Evolutionary conservation across 169 alveolate species (phyloP).

Genomic region (Theileria equi): DNA sequence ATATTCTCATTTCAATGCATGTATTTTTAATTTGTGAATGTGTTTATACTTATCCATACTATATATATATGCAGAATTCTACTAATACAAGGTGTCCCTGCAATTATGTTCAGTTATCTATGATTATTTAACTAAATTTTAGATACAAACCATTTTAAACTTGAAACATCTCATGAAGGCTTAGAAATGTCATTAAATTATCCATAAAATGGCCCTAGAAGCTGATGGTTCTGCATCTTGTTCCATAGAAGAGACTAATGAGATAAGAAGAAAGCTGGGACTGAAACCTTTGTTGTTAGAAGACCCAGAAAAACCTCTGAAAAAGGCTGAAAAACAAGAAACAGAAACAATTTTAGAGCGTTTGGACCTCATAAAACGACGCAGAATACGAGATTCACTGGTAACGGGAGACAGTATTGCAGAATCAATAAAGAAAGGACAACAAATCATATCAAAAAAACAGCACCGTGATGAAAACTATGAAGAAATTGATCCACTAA

Average conservation of each 20-base stretch:
- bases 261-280: conserved; percentile 45
- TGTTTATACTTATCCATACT: too few species aligned
- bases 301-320: conserved; percentile 1
- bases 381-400: conserved; percentile 30
- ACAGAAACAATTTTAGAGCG: conserved; percentile 15
- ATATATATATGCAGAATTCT: too few species aligned
- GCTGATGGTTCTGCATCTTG: conserved; percentile 24
- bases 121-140: too few species aligned
- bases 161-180: too few species aligned
- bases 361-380: conserved; percentile 7
- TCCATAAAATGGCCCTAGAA: too few species aligned
- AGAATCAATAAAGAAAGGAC: conserved; percentile 31
- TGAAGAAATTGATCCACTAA: conserved; percentile 23
- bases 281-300: conserved; percentile 51
- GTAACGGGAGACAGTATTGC: conserved; percentile 56
- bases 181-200: too few species aligned
- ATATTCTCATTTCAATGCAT: too few species aligned
- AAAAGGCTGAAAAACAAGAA: conserved; percentile 6
- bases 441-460: background rate
- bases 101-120: too few species aligned
- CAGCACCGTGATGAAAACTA: conserved; percentile 4
- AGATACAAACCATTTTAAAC: too few species aligned
- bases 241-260: conserved; percentile 62
- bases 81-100: too few species aligned
- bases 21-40: too few species aligned